Base-by-base conservation (phyloP, 2,329 filamentous ascomycete species). In the Trichoderma harzianum region DNA sequence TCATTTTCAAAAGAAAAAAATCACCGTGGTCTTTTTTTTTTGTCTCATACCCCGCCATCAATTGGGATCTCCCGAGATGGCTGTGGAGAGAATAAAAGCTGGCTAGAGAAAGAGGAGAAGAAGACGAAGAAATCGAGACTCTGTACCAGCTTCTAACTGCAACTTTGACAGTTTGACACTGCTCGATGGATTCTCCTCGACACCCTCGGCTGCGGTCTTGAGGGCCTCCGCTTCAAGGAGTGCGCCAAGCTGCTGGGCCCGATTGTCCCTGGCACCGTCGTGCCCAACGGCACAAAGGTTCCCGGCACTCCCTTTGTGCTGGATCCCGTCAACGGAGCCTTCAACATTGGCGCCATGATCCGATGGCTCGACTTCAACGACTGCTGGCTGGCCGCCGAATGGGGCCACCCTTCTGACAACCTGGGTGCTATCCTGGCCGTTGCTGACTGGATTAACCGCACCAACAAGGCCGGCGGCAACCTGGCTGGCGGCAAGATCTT, bases 301-400 rank as follows among this genome's bases (percentile, higher is more conserved):
- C 93, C 93, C 53, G 96, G 96, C 75, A 98, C 96, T 36, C 90
- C 92, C 76, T 98, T 95, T 86, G 92, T 97, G 84, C 91, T 99
- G 77, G 96, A 98, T 82, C 96, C 96, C 51, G 91, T 98, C 81
- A 95, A 95, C 78, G 96, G 92, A 74, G 96, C 96, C 75, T 98
- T 99, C 90, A 98, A 98, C 88, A 98, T 99, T 78, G 96, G 96
- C 78, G 93, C 96, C 79, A 97, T 97, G 92, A 97, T 99, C 85
- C 90, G 96, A 80, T 99, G 96, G 96, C 90, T 99, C 79, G 96
- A 99, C 86, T 99, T 98, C 89, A 99, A 99, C 83, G 96, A 99
- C 89, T 98, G 96, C 90, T 99, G 95, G 96, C 88, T 98, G 75
- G 96, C 95, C 58, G 96, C 96, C 71, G 96, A 99, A 86, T 99